Percentiles rank a stretch among this genome's conserved stretches.
phyloP scores from a whole-genome alignment of 768 basidiomycete species.

The Kwoniella dejecticola region DNA sequence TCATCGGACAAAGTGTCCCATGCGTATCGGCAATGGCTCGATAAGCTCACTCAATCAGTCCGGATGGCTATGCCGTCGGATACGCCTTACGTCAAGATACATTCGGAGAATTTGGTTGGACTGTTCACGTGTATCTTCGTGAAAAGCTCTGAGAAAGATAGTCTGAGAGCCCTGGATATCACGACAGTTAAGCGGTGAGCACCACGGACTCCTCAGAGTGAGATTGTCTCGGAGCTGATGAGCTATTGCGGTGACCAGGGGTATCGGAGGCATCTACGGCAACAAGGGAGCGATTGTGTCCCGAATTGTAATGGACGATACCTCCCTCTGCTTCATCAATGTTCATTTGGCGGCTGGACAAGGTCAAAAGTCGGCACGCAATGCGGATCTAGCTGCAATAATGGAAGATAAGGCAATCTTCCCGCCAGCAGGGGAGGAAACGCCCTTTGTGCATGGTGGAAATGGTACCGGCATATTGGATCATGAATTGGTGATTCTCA shows the following conservation, averaged over 20 bases:
- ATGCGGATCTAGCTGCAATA: slow-evolving; percentile 82
- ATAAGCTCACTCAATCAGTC: slow-evolving; percentile 72
- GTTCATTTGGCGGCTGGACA: slow-evolving; percentile 93
- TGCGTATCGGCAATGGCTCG: slow-evolving; percentile 87
- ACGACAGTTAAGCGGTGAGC: slow-evolving; percentile 70
- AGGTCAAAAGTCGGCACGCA: slow-evolving; percentile 74
- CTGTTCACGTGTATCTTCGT: slow-evolving; percentile 76
- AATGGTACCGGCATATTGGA: slow-evolving; percentile 91
- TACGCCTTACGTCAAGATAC: slow-evolving; percentile 73
- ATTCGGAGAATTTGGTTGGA: slow-evolving; percentile 88
- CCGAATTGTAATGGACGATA: slow-evolving; percentile 83
- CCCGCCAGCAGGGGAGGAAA: slow-evolving; percentile 58
- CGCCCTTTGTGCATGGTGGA: slow-evolving; percentile 78
- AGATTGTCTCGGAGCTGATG: background rate
- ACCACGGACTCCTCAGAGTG: background rate
- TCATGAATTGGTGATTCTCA: slow-evolving; percentile 91
- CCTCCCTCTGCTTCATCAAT: slow-evolving; percentile 92
- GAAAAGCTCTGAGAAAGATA: slow-evolving; percentile 62
- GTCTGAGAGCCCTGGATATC: slow-evolving; percentile 70
- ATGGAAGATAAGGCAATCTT: slow-evolving; percentile 79
- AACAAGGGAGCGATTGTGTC: slow-evolving; percentile 97
- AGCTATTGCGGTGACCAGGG: slow-evolving; percentile 57
- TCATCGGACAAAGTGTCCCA: slow-evolving; percentile 80
- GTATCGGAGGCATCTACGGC: slow-evolving; percentile 88
- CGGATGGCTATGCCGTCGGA: slow-evolving; percentile 72